phyloP scores from a whole-genome alignment of 2,329 filamentous ascomycete species.

The Nigrospora osmanthi region DNA sequence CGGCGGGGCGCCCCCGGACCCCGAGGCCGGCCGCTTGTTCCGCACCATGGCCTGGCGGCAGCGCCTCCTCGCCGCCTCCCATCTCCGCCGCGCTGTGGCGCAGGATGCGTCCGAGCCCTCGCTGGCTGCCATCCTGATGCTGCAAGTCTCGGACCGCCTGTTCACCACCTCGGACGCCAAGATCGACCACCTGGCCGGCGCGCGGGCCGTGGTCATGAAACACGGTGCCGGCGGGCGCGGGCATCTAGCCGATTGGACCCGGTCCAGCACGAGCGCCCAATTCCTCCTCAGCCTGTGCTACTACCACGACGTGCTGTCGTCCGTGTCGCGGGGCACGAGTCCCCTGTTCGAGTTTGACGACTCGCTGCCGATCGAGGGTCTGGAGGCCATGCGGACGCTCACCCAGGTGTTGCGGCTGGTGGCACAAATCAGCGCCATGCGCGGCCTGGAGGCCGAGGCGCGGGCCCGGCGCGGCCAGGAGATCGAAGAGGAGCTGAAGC shows the following conservation, averaged over 20 bases:
- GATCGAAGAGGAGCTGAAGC: conserved; percentile 7
- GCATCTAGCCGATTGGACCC: conserved; percentile 4
- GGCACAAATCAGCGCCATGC: conserved; percentile 16
- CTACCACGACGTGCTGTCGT: conserved; percentile 22
- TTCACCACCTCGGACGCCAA: conserved; percentile 17
- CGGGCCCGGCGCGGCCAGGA: conserved; percentile 6
- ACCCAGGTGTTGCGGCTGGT: conserved; percentile 13
- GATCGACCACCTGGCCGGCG: conserved; percentile 20
- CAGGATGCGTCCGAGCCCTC: conserved; percentile 15
- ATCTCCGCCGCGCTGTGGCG: conserved; percentile 11
- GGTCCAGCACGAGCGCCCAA: conserved; percentile 11
- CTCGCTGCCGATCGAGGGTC: conserved; percentile 11
- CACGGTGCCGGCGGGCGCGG: conserved; percentile 1
- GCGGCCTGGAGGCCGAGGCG: conserved; percentile 4
- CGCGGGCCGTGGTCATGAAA: conserved; percentile 17
- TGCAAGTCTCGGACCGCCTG: conserved; percentile 21
- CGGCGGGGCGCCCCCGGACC: not conserved
- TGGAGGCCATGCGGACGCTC: conserved; percentile 11
- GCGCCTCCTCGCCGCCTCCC: conserved; percentile 13
- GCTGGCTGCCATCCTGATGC: conserved; percentile 20
- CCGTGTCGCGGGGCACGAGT: conserved; percentile 15
- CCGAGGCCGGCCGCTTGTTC: conserved; percentile 4
- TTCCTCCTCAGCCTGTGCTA: conserved; percentile 22
- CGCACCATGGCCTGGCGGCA: conserved; percentile 13
- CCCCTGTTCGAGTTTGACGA: conserved; percentile 16